phyloP scores from a whole-genome alignment of 345 rosid species.

The Dovyalis caffra region DNA sequence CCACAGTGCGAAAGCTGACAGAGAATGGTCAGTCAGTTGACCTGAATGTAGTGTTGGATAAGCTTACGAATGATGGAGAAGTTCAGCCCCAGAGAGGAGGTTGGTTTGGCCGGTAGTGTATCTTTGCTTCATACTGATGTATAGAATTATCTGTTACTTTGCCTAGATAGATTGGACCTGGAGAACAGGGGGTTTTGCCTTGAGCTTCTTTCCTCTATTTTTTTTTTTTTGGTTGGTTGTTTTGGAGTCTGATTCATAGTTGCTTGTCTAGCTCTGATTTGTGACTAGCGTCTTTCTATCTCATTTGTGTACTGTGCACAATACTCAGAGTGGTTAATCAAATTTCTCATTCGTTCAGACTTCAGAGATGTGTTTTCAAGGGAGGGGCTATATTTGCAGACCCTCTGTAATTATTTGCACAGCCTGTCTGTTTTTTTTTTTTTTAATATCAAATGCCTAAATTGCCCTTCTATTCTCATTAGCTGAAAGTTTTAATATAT shows the following conservation, averaged over 20 bases:
- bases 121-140: conserved; percentile 17
- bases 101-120: conserved; percentile 65
- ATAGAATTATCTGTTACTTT: conserved; percentile 20
- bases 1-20: conserved; percentile 68
- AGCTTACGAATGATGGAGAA: conserved; percentile 82
- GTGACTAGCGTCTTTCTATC: background rate
- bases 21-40: conserved; percentile 92
- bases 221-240: background rate
- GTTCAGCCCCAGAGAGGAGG: conserved; percentile 74
- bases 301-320: conserved; percentile 4
- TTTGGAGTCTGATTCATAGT: conserved; percentile 4
- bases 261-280: conserved; percentile 11
- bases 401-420: no score
- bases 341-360: background rate
- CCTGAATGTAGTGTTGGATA: conserved; percentile 81
- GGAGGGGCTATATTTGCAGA: no score
- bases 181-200: conserved; percentile 12
- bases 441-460: no score
- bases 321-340: background rate
- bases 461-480: no score
- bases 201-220: background rate
- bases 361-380: no score
- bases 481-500: no score
- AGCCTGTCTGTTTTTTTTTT: no score
- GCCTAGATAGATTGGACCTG: conserved; percentile 5